Evolutionary conservation across 768 basidiomycete genomes (phyloP).

Genomic region (Clathrus columnatus): DNA sequence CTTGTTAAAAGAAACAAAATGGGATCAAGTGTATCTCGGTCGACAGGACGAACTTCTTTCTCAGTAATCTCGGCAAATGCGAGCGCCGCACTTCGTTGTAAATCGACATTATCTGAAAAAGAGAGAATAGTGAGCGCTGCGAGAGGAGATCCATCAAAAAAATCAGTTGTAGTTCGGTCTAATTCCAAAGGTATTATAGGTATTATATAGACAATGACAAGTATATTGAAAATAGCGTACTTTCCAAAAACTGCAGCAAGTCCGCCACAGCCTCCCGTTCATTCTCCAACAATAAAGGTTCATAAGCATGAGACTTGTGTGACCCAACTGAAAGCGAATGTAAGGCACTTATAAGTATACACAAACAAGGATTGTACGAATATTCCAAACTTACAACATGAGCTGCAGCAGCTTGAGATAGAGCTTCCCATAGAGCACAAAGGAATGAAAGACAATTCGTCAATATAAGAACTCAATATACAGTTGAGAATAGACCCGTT

Average conservation of each 20-base stretch:
- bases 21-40: conserved; percentile 94
- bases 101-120: conserved; percentile 98
- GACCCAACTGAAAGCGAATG: conserved; percentile 50
- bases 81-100: conserved; percentile 94
- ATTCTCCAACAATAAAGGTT: conserved; percentile 80
- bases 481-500: not conserved
- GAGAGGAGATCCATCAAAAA: conserved; percentile 90
- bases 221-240: conserved; percentile 37
- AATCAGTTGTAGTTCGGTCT: conserved; percentile 98
- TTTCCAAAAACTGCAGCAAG: conserved; percentile 94
- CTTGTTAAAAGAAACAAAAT: conserved; percentile 94
- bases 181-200: conserved; percentile 9
- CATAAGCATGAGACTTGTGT: conserved; percentile 78
- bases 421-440: conserved; percentile 49
- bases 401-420: conserved; percentile 72
- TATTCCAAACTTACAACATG: conserved; percentile 51
- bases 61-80: conserved; percentile 99
- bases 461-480: not conserved
- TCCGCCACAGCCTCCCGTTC: conserved; percentile 98
- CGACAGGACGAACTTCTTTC: conserved; percentile 96
- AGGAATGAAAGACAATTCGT: not conserved
- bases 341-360: conserved; percentile 8
- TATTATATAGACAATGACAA: conserved; percentile 3
- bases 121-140: conserved; percentile 92
- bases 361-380: conserved; percentile 10